Conservation (phyloP, 1,139 yeast species). For the Candida tetrigidarum region DNA sequence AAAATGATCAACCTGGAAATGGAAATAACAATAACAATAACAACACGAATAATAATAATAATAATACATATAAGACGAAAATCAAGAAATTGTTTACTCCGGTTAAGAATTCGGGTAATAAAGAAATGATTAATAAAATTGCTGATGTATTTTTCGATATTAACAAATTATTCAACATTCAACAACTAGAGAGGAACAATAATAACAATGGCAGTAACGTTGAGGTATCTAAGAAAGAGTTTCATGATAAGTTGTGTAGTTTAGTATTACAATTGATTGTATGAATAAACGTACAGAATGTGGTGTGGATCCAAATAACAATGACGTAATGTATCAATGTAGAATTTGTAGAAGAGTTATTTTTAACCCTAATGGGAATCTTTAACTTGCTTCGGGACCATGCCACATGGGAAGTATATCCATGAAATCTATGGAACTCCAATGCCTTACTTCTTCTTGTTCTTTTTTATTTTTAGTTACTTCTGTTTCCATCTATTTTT, state of each 20-base stretch:
- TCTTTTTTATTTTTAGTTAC: not conserved
- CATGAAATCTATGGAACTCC: too few species aligned
- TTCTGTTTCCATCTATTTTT: not conserved
- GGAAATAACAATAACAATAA: not conserved
- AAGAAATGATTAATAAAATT: constrained; percentile 27
- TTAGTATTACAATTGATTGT: constrained; percentile 19
- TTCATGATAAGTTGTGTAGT: constrained; percentile 24
- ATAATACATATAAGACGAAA: constrained; percentile 37
- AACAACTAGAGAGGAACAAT: constrained; percentile 16
- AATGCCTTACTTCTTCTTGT: not conserved
- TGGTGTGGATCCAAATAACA: too few species aligned
- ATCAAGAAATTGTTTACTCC: constrained; percentile 43
- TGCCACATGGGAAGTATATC: constrained; percentile 4
- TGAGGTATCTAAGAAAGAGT: constrained; percentile 15
- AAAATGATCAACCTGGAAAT: too few species aligned
- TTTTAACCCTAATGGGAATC: too few species aligned
- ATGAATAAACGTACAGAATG: constrained; percentile 1
- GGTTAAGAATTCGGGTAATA: constrained; percentile 36
- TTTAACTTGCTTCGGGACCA: not conserved
- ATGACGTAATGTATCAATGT: too few species aligned
- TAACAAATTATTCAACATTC: constrained; percentile 25
- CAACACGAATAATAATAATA: constrained; percentile 6
- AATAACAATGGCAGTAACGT: constrained; percentile 10
- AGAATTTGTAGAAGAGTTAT: too few species aligned
- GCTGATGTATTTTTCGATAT: constrained; percentile 34